phyloP scores from a whole-genome alignment of 129 eudicot species.

The Pulicaria dysenterica region DNA sequence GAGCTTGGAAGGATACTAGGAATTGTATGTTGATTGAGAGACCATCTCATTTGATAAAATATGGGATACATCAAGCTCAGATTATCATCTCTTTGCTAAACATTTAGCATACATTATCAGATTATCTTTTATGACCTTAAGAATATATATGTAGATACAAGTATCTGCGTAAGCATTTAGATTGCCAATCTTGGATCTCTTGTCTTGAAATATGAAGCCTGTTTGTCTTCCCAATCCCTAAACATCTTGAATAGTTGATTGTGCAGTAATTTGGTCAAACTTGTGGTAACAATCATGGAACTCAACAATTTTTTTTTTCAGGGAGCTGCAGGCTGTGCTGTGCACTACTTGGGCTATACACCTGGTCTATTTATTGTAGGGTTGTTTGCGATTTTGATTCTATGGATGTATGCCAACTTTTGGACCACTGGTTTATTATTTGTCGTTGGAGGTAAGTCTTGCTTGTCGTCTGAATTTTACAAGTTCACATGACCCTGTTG shows the following conservation, averaged over 20 bases:
- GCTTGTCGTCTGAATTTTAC: conserved; percentile 7
- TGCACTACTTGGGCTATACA: conserved; percentile 86
- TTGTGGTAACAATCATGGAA: conserved; percentile 12
- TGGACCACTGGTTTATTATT: conserved; percentile 91
- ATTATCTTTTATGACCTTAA: neutral
- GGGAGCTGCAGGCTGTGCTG: conserved; percentile 87
- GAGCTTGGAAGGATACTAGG: too few species aligned
- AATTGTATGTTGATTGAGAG: too few species aligned
- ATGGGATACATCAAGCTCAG: too few species aligned
- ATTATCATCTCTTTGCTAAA: neutral
- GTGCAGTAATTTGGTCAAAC: neutral
- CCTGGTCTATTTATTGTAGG: conserved; percentile 95
- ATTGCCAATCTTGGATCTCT: too few species aligned
- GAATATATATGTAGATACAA: neutral
- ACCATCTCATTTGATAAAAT: too few species aligned
- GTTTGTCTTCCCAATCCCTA: neutral
- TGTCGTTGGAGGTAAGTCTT: conserved; percentile 77
- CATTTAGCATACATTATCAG: neutral
- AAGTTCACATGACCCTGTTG: neutral
- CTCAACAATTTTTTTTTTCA: conserved; percentile 38
- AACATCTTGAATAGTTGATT: neutral
- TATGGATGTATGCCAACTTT: conserved; percentile 96
- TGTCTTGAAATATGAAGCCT: neutral
- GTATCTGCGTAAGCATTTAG: too few species aligned
- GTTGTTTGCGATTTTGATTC: conserved; percentile 68